These are phyloP conservation scores for Casuarina cunninghamiana DNA, from an alignment of 306 rosid species.

Conservation along the genomic window DNA sequence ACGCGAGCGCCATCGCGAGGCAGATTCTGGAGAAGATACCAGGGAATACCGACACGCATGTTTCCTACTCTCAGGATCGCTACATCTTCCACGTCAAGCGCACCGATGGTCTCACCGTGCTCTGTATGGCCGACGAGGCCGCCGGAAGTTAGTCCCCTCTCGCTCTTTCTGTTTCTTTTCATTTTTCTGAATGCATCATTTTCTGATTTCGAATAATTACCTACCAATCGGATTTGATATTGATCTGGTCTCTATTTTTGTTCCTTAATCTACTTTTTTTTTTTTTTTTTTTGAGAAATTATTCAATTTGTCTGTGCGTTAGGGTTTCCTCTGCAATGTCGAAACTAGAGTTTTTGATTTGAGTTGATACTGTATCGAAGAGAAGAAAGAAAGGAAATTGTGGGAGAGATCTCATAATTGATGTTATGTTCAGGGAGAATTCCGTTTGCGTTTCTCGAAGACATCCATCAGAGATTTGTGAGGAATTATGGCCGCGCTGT, in stretches of 20 bases:
- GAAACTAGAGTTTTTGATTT: not conserved
- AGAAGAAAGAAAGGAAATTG: no score
- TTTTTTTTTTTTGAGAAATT: no score
- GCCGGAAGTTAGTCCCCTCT: constrained; percentile 61
- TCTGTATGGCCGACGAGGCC: constrained; percentile 95
- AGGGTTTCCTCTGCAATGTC: not conserved
- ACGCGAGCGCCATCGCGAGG: constrained; percentile 76
- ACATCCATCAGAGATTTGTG: constrained; percentile 87
- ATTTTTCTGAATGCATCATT: not conserved
- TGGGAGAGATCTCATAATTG: not conserved
- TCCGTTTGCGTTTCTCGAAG: constrained; percentile 94
- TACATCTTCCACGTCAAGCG: constrained; percentile 88
- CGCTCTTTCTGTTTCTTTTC: not conserved
- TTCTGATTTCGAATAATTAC: not conserved
- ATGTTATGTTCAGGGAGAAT: constrained; percentile 60
- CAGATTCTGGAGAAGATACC: constrained; percentile 88
- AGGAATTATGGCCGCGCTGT: constrained; percentile 90
- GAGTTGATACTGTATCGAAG: no score
- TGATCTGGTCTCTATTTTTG: not conserved
- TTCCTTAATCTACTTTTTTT: no score
- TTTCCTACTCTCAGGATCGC: constrained; percentile 95
- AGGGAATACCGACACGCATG: constrained; percentile 69
- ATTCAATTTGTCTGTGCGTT: no score
- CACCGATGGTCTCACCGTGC: constrained; percentile 97
- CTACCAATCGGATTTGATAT: not conserved